Evolutionary conservation across 805 yeast species (phyloP).

Genomic region (Saccharomycopsis javanensis): DNA sequence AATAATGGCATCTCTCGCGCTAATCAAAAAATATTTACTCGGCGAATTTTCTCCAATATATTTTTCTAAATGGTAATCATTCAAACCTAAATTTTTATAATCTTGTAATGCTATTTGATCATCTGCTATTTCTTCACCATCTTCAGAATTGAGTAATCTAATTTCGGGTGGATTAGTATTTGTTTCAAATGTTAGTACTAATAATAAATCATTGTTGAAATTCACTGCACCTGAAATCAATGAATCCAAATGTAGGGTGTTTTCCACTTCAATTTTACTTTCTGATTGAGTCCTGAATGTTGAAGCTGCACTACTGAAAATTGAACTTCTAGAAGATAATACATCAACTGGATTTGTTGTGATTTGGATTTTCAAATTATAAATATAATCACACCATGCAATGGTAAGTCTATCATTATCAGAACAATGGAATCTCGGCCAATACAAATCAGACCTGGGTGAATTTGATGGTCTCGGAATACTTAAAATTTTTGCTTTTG

Average conservation of each 20-base stretch:
- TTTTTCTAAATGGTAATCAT: conserved; percentile 67
- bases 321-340: conserved; percentile 25
- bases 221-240: conserved; percentile 70
- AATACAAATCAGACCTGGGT: conserved; percentile 67
- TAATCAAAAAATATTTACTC: conserved; percentile 53
- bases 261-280: conserved; percentile 36
- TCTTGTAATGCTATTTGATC: conserved; percentile 67
- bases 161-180: conserved; percentile 54
- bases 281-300: conserved; percentile 37
- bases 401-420: conserved; percentile 59
- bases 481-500: conserved; percentile 39
- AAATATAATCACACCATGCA: conserved; percentile 77
- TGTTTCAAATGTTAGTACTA: conserved; percentile 41
- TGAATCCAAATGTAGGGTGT: conserved; percentile 33
- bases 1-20: conserved; percentile 73
- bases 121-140: conserved; percentile 65
- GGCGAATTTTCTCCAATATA: conserved; percentile 32
- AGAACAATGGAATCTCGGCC: conserved; percentile 66
- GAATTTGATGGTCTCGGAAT: conserved; percentile 47
- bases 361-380: conserved; percentile 49
- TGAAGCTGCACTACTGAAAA: conserved; percentile 47
- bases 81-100: conserved; percentile 52
- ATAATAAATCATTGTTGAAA: conserved; percentile 61
- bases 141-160: conserved; percentile 50
- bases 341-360: conserved; percentile 16